Base-by-base conservation (phyloP, 805 yeast species). In the Wickerhamiella slavikovae region DNA sequence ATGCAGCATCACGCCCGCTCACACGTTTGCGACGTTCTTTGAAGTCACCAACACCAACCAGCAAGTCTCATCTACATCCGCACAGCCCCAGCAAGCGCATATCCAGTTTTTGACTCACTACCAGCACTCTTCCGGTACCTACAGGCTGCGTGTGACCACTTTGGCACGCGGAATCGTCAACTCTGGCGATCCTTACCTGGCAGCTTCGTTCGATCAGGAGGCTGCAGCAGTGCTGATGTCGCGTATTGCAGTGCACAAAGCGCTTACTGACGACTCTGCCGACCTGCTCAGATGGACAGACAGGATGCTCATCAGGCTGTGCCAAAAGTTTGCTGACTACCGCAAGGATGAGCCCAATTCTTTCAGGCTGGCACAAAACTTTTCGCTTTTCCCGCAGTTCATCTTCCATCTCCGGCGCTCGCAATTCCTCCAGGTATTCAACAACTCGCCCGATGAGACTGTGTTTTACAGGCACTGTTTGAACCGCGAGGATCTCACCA, bases 391-490 rank as follows among this genome's bases (percentile, higher is more conserved):
- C 48, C 99, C 99, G 17, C 98, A 89, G 54, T 91, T 89, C 47
- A 74, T 89, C 55, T 89, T 76, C 58, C 91, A 89, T 51, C 62
- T 89, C 55, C 76, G 98, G 58, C 73, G 98, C 52, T 80, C 95
- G 1, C 96, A 85, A 55, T 83, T 89, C 52, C 60, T 89, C 51
- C 92, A 80, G 52, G 93, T 85, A 26, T 89, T 89, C 64, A 89
- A 89, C 57, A 83, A 83, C 55, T 89, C 98, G 4, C 98, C 98
- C 2, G 99, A 89, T 59, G 99, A 89, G 59, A 82, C 96, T 25
- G 93, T 94, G 22, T 89, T 83, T 55, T 80, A 85, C 56, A 71
- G 95, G 51, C 98, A 89, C 52, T 73, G 80, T 12, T 67, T 89
- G 48, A 66, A 77, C 48, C 71, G 85, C 39, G 95, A 89, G 48